These are phyloP conservation scores for Cyanidium caldarium DNA, from an alignment of 23 red algal genomes.

Conservation along the genomic window DNA sequence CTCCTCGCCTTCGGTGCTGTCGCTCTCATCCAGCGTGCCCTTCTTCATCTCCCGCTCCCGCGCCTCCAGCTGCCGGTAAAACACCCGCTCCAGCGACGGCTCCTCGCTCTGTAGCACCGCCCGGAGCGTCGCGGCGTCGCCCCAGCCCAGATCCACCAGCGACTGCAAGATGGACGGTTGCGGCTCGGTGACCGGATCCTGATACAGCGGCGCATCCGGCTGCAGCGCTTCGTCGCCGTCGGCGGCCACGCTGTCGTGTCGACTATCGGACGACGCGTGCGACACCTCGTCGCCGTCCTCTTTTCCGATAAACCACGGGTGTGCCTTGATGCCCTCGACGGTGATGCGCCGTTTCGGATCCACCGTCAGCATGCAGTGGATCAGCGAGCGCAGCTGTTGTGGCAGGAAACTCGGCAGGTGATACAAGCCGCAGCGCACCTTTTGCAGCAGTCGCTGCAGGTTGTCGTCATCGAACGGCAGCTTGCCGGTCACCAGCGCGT, in stretches of 20 bases:
- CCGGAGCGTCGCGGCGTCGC: conserved; percentile 38
- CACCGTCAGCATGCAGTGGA: conserved; percentile 79
- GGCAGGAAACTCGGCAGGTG: conserved; percentile 70
- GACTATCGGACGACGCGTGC: background rate
- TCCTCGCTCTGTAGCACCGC: conserved; percentile 30
- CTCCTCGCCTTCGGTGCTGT: background rate
- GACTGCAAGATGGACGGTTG: conserved; percentile 43
- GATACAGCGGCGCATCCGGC: conserved; percentile 7
- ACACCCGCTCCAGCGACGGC: conserved; percentile 69
- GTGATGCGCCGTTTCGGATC: conserved; percentile 68
- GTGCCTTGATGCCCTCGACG: conserved; percentile 54
- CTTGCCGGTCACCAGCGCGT: conserved; percentile 93
- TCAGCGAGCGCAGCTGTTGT: conserved; percentile 36
- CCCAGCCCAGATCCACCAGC: conserved; percentile 76
- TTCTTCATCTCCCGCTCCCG: conserved; percentile 9
- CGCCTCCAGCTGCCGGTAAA: conserved; percentile 67
- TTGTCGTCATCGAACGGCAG: conserved; percentile 99
- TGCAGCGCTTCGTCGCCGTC: background rate
- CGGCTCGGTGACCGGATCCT: conserved; percentile 54
- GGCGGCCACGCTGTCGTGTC: background rate
- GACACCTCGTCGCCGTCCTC: conserved; percentile 34
- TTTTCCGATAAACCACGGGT: conserved; percentile 81
- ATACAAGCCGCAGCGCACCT: conserved; percentile 69
- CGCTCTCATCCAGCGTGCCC: background rate
- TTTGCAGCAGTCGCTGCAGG: conserved; percentile 79